Conservation (phyloP, 257 asterid genomes). For the Plectranthus barbatus region DNA sequence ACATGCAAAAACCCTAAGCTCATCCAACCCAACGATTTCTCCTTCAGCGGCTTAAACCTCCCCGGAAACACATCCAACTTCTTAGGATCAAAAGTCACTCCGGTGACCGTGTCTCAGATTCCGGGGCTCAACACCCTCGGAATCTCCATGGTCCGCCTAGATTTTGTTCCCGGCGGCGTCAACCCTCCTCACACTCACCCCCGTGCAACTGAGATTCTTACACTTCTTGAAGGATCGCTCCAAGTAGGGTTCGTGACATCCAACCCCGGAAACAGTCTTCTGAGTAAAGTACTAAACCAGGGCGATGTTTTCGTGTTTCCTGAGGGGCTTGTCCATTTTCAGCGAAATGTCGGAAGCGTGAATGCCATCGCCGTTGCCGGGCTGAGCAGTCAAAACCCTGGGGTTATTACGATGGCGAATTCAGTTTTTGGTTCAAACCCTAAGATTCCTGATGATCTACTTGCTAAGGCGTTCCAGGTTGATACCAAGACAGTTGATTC, state of each 20-base stretch:
- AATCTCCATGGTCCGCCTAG: conserved; percentile 36
- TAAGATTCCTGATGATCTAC: conserved; percentile 22
- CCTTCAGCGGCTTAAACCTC: conserved; percentile 23
- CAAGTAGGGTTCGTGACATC: conserved; percentile 39
- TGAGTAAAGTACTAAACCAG: conserved; percentile 15
- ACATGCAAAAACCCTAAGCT: conserved; percentile 30
- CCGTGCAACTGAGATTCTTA: conserved; percentile 36
- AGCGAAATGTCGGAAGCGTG: conserved; percentile 14
- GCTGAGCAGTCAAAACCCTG: conserved; percentile 39
- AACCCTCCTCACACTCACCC: conserved; percentile 38
- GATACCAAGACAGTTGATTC: conserved; percentile 17
- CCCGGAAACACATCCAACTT: conserved; percentile 26
- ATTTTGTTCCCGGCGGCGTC: conserved; percentile 29
- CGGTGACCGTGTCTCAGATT: conserved; percentile 22
- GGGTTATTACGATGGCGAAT: conserved; percentile 25
- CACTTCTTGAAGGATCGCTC: conserved; percentile 22
- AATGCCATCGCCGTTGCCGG: conserved; percentile 28
- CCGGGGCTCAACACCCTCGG: conserved; percentile 47
- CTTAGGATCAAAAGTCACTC: conserved; percentile 31
- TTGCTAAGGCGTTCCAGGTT: conserved; percentile 32
- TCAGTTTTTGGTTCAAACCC: conserved; percentile 39
- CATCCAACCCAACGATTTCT: conserved; percentile 25
- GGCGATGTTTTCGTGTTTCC: conserved; percentile 44
- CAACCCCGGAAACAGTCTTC: conserved; percentile 25
- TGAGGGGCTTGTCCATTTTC: conserved; percentile 33